phyloP scores from a whole-genome alignment of 2,329 filamentous ascomycete genomes.

The Aschersonia sp. region DNA sequence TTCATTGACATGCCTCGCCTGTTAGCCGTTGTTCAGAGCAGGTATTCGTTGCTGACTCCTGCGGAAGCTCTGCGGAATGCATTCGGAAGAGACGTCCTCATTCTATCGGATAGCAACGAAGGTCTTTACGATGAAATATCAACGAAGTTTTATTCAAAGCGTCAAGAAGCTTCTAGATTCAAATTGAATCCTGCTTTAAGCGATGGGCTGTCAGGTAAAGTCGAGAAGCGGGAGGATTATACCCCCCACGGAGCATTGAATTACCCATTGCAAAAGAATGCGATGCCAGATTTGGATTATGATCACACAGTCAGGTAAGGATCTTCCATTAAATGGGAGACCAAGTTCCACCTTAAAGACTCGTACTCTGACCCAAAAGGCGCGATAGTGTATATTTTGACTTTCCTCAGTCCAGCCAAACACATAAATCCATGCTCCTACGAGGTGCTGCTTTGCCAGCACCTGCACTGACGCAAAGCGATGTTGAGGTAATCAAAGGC shows the following conservation, averaged over 20 bases:
- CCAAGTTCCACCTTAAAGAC: not conserved
- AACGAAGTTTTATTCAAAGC: conserved; percentile 83
- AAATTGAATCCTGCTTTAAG: conserved; percentile 62
- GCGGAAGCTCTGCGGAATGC: conserved; percentile 70
- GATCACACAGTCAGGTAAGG: conserved; percentile 72
- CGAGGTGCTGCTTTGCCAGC: conserved; percentile 63
- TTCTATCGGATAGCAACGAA: conserved; percentile 72
- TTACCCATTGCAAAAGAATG: conserved; percentile 59
- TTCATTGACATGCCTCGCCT: conserved; percentile 91
- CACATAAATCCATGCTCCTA: conserved; percentile 89
- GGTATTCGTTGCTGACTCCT: conserved; percentile 63
- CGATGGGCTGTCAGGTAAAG: conserved; percentile 63
- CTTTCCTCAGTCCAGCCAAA: conserved; percentile 55
- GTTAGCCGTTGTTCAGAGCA: conserved; percentile 65
- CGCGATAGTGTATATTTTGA: conserved; percentile 62
- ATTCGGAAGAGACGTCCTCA: conserved; percentile 64
- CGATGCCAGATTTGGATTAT: conserved; percentile 65
- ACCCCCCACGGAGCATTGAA: conserved; percentile 69
- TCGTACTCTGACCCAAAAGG: not conserved
- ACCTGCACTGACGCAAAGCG: conserved; percentile 58
- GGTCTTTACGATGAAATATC: conserved; percentile 72
- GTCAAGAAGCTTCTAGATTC: conserved; percentile 50
- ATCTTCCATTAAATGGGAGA: not conserved
- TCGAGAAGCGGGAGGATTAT: conserved; percentile 72
- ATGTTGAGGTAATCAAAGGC: conserved; percentile 58